phyloP scores from a whole-genome alignment of 139 green algal species.

The Micractinium sp. region DNA sequence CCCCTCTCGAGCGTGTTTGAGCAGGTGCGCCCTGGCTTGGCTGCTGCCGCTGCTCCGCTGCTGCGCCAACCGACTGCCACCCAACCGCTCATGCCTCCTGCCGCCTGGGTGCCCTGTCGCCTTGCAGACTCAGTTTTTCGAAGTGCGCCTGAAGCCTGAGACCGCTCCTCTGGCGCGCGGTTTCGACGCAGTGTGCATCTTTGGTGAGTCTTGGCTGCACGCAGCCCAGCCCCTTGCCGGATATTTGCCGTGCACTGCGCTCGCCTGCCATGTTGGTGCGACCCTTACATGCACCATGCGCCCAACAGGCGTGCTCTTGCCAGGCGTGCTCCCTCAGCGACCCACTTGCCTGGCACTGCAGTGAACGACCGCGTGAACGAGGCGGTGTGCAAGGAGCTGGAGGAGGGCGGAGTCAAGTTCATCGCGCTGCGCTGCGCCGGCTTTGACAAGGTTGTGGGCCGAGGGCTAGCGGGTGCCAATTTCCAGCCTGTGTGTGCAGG shows the following conservation, averaged over 20 bases:
- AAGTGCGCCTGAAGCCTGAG: constrained; percentile 51
- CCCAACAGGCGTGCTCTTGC: too few species aligned
- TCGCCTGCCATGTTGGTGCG: neutral
- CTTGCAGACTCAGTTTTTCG: constrained; percentile 18
- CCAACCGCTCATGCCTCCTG: neutral
- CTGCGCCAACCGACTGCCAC: too few species aligned
- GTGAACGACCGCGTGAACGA: constrained; percentile 71
- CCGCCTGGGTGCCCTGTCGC: too few species aligned
- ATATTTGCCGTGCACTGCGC: neutral
- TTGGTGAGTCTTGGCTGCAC: constrained; percentile 33
- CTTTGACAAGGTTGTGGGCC: constrained; percentile 48
- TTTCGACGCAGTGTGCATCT: constrained; percentile 60
- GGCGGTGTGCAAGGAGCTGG: constrained; percentile 60
- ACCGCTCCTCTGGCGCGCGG: constrained; percentile 62
- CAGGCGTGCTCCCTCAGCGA: too few species aligned
- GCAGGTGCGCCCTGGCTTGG: neutral
- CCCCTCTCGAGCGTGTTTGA: constrained; percentile 13
- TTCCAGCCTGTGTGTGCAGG: too few species aligned
- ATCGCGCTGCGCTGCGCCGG: constrained; percentile 84
- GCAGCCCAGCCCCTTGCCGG: neutral
- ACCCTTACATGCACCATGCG: neutral
- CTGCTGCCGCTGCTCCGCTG: too few species aligned
- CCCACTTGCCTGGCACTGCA: too few species aligned
- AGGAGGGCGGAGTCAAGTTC: constrained; percentile 64
- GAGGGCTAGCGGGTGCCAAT: neutral